These are phyloP conservation scores for Deinandra increscens DNA, from an alignment of 129 eudicot species.

Conservation along the genomic window DNA sequence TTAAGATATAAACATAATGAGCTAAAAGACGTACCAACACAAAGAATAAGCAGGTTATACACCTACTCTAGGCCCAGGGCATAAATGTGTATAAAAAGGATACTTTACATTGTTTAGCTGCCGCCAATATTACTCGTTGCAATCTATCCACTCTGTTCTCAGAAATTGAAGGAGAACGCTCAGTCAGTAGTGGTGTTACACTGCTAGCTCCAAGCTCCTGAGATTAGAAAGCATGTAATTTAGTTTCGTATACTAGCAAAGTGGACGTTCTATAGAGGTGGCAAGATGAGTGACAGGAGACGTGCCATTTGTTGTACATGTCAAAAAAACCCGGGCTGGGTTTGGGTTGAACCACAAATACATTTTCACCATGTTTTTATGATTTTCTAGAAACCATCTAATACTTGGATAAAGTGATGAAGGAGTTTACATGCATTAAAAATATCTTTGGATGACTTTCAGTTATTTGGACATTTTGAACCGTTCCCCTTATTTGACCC, in stretches of 20 bases:
- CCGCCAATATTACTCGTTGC: slow-evolving; percentile 78
- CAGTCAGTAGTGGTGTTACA: slow-evolving; percentile 84
- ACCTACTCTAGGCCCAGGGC: slow-evolving; percentile 8
- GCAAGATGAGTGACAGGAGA: neutral
- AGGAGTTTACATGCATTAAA: neutral
- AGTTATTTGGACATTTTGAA: neutral
- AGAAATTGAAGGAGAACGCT: slow-evolving; percentile 78
- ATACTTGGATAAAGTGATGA: neutral
- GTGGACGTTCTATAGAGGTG: slow-evolving; percentile 3
- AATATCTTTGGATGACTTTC: neutral
- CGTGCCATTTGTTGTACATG: neutral
- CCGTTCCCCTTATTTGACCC: neutral
- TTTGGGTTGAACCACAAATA: neutral
- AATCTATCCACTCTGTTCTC: slow-evolving; percentile 86
- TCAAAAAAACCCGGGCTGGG: neutral
- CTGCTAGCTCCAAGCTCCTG: slow-evolving; percentile 97
- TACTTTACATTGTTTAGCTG: slow-evolving; percentile 77
- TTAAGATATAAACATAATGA: slow-evolving; percentile 13
- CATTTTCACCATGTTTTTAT: neutral
- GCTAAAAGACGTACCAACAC: slow-evolving; percentile 7
- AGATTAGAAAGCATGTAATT: slow-evolving; percentile 19
- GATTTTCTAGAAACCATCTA: neutral
- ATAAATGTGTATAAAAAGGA: slow-evolving; percentile 17
- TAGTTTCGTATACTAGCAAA: neutral
- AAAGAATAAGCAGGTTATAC: slow-evolving; percentile 1